A percentile compares a stretch with the other conserved stretches of the same genome.
Conservation (phyloP, 129 eudicot genomes). For the Heracleum sosnowskyi region DNA sequence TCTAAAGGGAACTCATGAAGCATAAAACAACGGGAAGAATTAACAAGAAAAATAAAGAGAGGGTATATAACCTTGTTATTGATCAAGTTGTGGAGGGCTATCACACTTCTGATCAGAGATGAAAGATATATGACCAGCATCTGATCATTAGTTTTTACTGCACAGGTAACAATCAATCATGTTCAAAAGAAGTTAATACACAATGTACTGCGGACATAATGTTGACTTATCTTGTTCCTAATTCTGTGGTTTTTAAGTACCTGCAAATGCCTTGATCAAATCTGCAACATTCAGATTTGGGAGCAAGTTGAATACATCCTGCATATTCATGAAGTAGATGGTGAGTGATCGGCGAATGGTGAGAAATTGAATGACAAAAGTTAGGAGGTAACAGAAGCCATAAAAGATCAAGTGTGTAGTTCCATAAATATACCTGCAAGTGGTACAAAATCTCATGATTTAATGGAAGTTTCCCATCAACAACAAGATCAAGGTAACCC, state of each 20-base stretch:
- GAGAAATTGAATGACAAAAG: background rate
- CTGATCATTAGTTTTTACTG: constrained; percentile 98
- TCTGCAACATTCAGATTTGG: constrained; percentile 89
- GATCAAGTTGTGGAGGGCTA: constrained; percentile 93
- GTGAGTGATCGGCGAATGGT: no score
- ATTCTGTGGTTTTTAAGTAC: constrained; percentile 20
- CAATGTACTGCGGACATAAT: background rate
- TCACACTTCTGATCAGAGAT: constrained; percentile 88
- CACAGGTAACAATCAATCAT: background rate
- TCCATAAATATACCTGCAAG: constrained; percentile 50
- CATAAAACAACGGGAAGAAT: background rate
- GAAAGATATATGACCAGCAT: constrained; percentile 95
- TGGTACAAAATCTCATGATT: constrained; percentile 94
- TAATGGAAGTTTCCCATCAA: constrained; percentile 81
- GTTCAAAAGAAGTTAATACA: background rate
- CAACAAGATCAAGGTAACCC: constrained; percentile 78
- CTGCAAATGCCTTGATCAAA: constrained; percentile 87
- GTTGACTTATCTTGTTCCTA: background rate
- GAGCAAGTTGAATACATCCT: constrained; percentile 92
- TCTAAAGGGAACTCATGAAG: background rate
- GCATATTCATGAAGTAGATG: constrained; percentile 14
- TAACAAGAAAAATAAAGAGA: background rate
- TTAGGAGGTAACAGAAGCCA: background rate
- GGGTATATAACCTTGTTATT: constrained; percentile 65
- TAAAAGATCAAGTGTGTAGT: background rate